Evolutionary conservation across 2,329 filamentous ascomycete genomes (phyloP).

Genomic region (Xylariaceae sp.): DNA sequence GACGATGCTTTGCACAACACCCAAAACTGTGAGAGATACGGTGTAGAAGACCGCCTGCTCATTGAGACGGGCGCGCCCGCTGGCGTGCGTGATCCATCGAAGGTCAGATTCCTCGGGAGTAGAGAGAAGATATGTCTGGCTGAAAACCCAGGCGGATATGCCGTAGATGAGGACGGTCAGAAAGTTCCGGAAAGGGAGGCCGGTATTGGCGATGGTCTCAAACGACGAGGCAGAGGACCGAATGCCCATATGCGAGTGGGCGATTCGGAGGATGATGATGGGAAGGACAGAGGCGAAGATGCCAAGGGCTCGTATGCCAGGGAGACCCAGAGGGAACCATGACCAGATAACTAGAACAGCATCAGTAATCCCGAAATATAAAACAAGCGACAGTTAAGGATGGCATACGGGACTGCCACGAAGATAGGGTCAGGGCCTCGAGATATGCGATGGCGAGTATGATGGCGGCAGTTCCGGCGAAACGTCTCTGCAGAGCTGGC

Average conservation of each 20-base stretch:
- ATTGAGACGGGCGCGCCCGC: slow-evolving; percentile 70
- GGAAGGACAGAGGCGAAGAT: slow-evolving; percentile 73
- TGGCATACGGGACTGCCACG: slow-evolving; percentile 64
- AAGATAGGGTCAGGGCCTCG: slow-evolving; percentile 66
- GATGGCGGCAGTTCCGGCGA: slow-evolving; percentile 70
- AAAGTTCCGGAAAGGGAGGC: slow-evolving; percentile 56
- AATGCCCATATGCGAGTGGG: slow-evolving; percentile 71
- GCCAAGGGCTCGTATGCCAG: slow-evolving; percentile 69
- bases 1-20: slow-evolving; percentile 61
- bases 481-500: slow-evolving; percentile 80
- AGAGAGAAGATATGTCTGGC: slow-evolving; percentile 76
- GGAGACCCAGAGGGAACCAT: slow-evolving; percentile 77
- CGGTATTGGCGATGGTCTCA: slow-evolving; percentile 57
- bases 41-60: slow-evolving; percentile 82
- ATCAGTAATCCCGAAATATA: slow-evolving; percentile 1
- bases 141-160: slow-evolving; percentile 74
- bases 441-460: slow-evolving; percentile 69
- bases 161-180: slow-evolving; percentile 74
- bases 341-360: slow-evolving; percentile 66
- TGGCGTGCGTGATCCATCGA: slow-evolving; percentile 68
- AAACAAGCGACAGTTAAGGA: background rate
- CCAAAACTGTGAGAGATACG: slow-evolving; percentile 64
- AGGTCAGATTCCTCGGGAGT: slow-evolving; percentile 58
- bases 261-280: slow-evolving; percentile 81
- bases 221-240: slow-evolving; percentile 68